Base-by-base conservation (phyloP, 1,284 basidiomycete species). In the Agaricales sp. region DNA sequence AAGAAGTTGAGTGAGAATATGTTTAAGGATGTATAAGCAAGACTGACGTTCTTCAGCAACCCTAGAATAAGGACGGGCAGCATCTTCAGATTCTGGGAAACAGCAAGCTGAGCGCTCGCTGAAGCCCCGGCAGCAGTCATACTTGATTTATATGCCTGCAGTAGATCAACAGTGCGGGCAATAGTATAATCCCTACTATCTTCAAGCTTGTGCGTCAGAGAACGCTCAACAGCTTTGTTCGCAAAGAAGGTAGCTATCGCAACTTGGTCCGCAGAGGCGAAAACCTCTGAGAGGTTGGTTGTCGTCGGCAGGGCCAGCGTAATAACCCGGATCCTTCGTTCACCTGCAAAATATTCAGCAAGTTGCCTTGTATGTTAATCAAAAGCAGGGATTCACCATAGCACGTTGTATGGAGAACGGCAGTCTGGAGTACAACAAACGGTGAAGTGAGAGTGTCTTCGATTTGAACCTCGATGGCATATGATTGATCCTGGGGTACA, bases 211-310 rank as follows among this genome's bases (percentile, higher is more conserved):
- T 92, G 85, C 2, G 86, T 85, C 61, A 95, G 77, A 3, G 84
- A 85, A 54, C 92, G 82, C 67, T 99, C 96, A 38, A 99, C 94
- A 4, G 93, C 95, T 73, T 99, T 99, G 75, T 96, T 94, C 30
- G 94, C 89, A 46, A 97, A 74, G 43, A 92, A 76, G 0, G 92
- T 92, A 3, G 85, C 82, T 52, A 99, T 81, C 1, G 95, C 94
- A 35, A 95, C 72, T 63, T 98, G 93, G 61, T 99, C 96, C 3
- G 90, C 95, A 1, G 90, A 93, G 0, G 91, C 91, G 65, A 93
- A 99, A 35, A 99, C 69, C 64, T 99, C 94, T 0, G 92, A 92
- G 45, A 98, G 78, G 59, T 84, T 94, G 62, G 80, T 86, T 2
- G 95, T 98, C 2, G 92, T 96, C 1, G 96, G 95, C 49, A 96